These are phyloP conservation scores for Penicillium daleae DNA, from an alignment of 495 filamentous ascomycete genomes.

Conservation along the genomic window DNA sequence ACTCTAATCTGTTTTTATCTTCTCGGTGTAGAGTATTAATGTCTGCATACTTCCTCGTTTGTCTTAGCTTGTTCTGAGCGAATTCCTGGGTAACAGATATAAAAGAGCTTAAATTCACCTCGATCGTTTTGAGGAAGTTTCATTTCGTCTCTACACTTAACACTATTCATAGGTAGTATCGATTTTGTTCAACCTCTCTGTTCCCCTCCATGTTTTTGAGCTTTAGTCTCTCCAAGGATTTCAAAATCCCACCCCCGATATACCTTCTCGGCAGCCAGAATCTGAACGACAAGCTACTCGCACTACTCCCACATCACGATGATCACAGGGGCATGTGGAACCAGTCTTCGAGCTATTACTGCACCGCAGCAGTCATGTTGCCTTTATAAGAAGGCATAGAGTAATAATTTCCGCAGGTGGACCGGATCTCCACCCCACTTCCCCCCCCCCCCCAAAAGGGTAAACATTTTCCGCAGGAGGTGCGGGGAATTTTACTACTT, in stretches of 20 bases:
- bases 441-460: neutral
- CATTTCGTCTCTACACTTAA: neutral
- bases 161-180: too few species aligned
- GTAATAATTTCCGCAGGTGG: conserved; percentile 13
- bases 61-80: neutral
- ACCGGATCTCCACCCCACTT: neutral
- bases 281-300: neutral
- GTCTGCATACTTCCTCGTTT: neutral
- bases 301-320: neutral
- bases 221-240: too few species aligned
- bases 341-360: neutral
- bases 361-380: neutral
- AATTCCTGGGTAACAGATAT: neutral
- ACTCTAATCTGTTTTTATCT: neutral
- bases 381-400: neutral
- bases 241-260: neutral
- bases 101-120: neutral
- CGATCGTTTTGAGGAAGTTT: neutral
- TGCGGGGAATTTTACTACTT: conserved; percentile 24
- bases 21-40: neutral
- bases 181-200: too few species aligned
- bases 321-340: neutral
- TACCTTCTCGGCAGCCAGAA: neutral
- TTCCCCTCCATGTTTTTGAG: too few species aligned
- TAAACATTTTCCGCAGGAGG: neutral